Conservation (phyloP, 2,329 filamentous ascomycete species). For the Malbranchea zuffiana region DNA sequence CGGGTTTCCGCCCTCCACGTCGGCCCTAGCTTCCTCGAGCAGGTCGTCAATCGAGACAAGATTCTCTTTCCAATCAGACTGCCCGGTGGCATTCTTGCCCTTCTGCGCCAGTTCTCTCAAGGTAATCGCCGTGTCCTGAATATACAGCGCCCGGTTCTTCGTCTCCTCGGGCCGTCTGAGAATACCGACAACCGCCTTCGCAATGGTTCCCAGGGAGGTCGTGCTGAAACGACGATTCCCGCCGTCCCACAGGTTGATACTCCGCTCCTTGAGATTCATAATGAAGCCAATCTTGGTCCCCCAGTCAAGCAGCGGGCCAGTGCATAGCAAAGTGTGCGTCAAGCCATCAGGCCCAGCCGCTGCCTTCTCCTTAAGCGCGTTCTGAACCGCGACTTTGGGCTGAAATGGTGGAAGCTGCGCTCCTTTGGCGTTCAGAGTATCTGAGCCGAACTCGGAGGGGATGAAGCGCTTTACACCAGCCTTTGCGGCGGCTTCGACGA, state of each 20-base stretch:
- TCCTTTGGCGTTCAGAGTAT: slow-evolving; percentile 9
- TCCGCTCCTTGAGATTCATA: slow-evolving; percentile 34
- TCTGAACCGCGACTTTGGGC: background rate
- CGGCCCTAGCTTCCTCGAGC: slow-evolving; percentile 21
- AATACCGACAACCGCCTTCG: slow-evolving; percentile 40
- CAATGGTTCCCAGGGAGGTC: slow-evolving; percentile 41
- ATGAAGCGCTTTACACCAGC: slow-evolving; percentile 10
- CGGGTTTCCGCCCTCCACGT: slow-evolving; percentile 24
- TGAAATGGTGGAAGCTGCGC: background rate
- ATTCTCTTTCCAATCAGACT: slow-evolving; percentile 18
- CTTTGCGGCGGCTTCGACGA: slow-evolving; percentile 11
- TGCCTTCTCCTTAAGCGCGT: background rate
- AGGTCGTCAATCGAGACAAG: slow-evolving; percentile 21
- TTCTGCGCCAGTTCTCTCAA: slow-evolving; percentile 34
- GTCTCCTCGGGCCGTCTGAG: slow-evolving; percentile 43
- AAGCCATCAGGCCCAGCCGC: slow-evolving; percentile 16
- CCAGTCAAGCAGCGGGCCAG: slow-evolving; percentile 27
- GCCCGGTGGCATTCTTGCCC: slow-evolving; percentile 26
- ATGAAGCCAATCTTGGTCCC: slow-evolving; percentile 32
- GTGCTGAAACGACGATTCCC: slow-evolving; percentile 41
- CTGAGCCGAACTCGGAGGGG: slow-evolving; percentile 8
- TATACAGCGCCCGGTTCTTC: slow-evolving; percentile 40
- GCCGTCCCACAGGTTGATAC: slow-evolving; percentile 39
- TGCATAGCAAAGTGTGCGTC: slow-evolving; percentile 25
- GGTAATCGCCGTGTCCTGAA: slow-evolving; percentile 37